A percentile compares a stretch with the other conserved stretches of the same genome.
These are phyloP conservation scores for Cinnamomum chago DNA, from an alignment of 164 flowering plant species.

Conservation along the genomic window DNA sequence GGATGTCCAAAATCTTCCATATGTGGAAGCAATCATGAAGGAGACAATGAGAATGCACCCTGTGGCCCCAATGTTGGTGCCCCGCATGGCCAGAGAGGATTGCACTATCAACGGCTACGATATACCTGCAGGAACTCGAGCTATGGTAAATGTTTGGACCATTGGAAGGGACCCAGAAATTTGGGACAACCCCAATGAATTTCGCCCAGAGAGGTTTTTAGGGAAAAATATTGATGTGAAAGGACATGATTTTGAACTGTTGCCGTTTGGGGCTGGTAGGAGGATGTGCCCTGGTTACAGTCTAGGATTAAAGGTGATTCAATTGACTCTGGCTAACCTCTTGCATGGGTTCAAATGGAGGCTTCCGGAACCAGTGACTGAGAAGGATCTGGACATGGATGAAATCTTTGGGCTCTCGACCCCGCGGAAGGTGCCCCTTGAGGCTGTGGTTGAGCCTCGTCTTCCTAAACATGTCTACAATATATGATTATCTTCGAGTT, in stretches of 20 bases:
- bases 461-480: slow-evolving; percentile 40
- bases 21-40: slow-evolving; percentile 53
- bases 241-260: slow-evolving; percentile 59
- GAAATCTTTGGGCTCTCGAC: slow-evolving; percentile 72
- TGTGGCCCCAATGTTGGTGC: slow-evolving; percentile 66
- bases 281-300: slow-evolving; percentile 80
- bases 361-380: slow-evolving; percentile 37
- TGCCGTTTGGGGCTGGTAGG: slow-evolving; percentile 78
- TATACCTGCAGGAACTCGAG: slow-evolving; percentile 42
- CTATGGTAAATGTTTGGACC: slow-evolving; percentile 53
- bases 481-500: neutral
- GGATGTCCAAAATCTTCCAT: slow-evolving; percentile 58
- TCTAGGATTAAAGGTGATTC: slow-evolving; percentile 60
- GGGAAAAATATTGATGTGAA: slow-evolving; percentile 56
- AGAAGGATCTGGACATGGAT: slow-evolving; percentile 58
- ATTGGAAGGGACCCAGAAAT: slow-evolving; percentile 57
- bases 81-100: slow-evolving; percentile 38
- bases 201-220: slow-evolving; percentile 60
- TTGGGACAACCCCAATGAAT: slow-evolving; percentile 59
- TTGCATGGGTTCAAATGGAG: slow-evolving; percentile 70
- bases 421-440: slow-evolving; percentile 50
- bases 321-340: slow-evolving; percentile 57
- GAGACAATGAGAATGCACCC: slow-evolving; percentile 88
- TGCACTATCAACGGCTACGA: slow-evolving; percentile 50
- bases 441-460: slow-evolving; percentile 34